phyloP scores from a whole-genome alignment of 1,284 basidiomycete genomes.

The Cryptococcus sp. region DNA sequence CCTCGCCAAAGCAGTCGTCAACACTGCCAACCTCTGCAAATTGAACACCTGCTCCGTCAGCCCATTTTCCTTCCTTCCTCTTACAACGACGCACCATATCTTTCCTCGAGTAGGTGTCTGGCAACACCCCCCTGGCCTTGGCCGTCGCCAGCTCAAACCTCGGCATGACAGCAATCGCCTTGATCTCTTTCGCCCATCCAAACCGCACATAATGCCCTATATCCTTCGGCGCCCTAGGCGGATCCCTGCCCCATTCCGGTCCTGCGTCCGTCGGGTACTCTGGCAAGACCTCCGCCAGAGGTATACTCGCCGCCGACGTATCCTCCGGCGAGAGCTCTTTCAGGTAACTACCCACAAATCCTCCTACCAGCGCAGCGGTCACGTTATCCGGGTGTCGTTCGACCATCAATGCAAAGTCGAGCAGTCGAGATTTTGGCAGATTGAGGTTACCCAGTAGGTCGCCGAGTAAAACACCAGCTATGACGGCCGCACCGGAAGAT shows the following conservation, averaged over 20 bases:
- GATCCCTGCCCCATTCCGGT: constrained; percentile 80
- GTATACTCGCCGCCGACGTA: constrained; percentile 75
- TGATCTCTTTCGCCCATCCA: constrained; percentile 78
- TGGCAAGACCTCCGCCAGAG: constrained; percentile 91
- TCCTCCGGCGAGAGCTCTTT: constrained; percentile 70
- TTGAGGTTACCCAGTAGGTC: constrained; percentile 71
- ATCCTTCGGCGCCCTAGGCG: constrained; percentile 78
- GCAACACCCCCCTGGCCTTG: constrained; percentile 84
- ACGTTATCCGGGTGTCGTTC: constrained; percentile 99
- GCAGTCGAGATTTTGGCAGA: constrained; percentile 65
- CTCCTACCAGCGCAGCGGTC: constrained; percentile 92
- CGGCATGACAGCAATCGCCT: constrained; percentile 91
- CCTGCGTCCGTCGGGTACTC: constrained; percentile 93
- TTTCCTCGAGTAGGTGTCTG: constrained; percentile 73
- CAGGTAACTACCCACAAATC: constrained; percentile 97
- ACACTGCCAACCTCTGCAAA: constrained; percentile 91
- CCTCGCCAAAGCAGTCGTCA: constrained; percentile 88
- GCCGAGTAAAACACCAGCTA: constrained; percentile 89
- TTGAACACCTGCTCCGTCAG: constrained; percentile 78
- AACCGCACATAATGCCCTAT: constrained; percentile 96
- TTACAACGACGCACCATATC: constrained; percentile 66
- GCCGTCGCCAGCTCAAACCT: constrained; percentile 95
- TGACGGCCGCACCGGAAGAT: constrained; percentile 94
- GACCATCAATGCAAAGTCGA: constrained; percentile 98
- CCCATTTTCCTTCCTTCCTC: constrained; percentile 9